Conservation (phyloP, 2,329 filamentous ascomycete genomes). For the Biscogniauxia sp. region DNA sequence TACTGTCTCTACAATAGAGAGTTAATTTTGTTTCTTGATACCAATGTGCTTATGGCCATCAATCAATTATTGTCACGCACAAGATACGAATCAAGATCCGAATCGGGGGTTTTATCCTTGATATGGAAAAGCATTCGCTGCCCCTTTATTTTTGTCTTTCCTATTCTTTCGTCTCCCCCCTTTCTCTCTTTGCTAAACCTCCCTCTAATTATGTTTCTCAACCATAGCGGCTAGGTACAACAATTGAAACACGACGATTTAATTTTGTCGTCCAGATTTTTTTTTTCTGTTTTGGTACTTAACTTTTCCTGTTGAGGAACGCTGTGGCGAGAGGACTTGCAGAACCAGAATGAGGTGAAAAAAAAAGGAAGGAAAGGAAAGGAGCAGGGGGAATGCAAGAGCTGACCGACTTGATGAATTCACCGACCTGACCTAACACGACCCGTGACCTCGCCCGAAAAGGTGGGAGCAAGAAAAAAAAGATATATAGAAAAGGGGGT, state of each 20-base stretch:
- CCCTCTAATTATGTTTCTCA: no score
- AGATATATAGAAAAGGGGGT: constrained; percentile 14
- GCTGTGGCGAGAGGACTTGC: no score
- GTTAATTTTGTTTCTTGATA: no score
- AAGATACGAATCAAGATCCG: not conserved
- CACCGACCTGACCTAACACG: not conserved
- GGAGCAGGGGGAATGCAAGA: not conserved
- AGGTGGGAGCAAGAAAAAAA: constrained; percentile 5
- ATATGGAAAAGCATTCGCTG: not conserved
- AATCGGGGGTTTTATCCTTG: not conserved
- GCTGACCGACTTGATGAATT: not conserved
- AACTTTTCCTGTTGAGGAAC: no score
- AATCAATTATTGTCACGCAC: not conserved
- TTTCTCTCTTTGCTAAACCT: no score
- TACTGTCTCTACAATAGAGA: no score
- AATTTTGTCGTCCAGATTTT: no score
- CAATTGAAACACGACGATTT: no score
- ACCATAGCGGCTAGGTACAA: no score
- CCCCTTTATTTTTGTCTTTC: not conserved
- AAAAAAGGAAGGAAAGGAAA: not conserved
- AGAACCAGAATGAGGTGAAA: not conserved
- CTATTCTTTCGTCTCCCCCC: no score
- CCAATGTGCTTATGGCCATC: not conserved
- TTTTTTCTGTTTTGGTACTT: no score
- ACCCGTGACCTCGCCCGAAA: not conserved